Conservation (phyloP, 345 rosid genomes). For the Brassica incana region DNA sequence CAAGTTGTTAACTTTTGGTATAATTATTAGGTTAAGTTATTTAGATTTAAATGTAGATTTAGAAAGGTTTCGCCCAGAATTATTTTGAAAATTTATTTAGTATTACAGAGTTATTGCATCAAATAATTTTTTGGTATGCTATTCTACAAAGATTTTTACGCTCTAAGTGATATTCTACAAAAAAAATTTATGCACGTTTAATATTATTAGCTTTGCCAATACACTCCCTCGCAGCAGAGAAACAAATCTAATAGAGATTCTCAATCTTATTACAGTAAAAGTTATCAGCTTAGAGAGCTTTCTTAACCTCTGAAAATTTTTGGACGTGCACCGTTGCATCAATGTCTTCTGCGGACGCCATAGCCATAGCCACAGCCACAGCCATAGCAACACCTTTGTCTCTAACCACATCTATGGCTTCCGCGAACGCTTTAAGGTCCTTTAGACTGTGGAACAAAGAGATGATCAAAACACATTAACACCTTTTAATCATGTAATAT, state of each 20-base stretch:
- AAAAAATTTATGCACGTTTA: no score
- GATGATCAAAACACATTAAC: neutral
- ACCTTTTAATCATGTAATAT: no score
- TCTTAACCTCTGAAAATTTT: constrained; percentile 59
- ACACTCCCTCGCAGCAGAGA: neutral
- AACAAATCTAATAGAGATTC: neutral
- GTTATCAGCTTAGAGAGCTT: neutral
- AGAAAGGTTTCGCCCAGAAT: no score
- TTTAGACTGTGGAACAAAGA: constrained; percentile 49
- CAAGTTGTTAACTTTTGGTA: no score
- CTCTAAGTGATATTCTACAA: no score
- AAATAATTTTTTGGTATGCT: no score
- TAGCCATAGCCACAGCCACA: constrained; percentile 38
- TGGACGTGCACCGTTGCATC: constrained; percentile 59
- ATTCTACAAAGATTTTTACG: no score
- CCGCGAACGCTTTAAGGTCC: constrained; percentile 78
- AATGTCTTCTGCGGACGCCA: constrained; percentile 75
- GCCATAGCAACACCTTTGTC: constrained; percentile 59
- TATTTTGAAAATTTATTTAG: no score
- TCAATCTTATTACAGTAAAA: neutral
- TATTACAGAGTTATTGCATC: no score
- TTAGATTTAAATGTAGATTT: no score
- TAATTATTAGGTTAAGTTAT: no score
- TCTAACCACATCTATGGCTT: constrained; percentile 62
- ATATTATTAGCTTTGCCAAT: no score